Evolutionary conservation across 768 basidiomycete species (phyloP).

Genomic region (Kwoniella europaea): DNA sequence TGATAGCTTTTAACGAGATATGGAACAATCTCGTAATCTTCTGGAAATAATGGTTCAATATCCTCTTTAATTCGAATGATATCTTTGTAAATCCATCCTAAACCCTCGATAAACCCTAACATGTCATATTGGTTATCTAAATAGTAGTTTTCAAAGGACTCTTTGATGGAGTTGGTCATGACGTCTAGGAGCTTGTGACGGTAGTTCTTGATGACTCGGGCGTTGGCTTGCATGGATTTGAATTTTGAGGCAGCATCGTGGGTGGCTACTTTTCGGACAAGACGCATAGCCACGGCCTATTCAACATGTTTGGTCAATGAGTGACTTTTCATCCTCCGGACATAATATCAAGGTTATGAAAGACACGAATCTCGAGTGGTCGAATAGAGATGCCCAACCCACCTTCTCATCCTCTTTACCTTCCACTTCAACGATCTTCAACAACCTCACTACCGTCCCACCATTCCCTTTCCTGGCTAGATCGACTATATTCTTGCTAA

Average conservation of each 20-base stretch:
- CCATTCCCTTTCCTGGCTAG: slow-evolving; percentile 78
- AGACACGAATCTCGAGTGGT: no score
- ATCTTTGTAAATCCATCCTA: slow-evolving; percentile 94
- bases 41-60: slow-evolving; percentile 87
- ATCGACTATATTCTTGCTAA: slow-evolving; percentile 51
- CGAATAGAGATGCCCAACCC: slow-evolving; percentile 18
- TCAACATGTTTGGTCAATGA: no score
- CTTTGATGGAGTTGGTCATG: slow-evolving; percentile 76
- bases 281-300: slow-evolving; percentile 90
- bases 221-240: slow-evolving; percentile 89
- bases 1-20: slow-evolving; percentile 88
- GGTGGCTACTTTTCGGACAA: slow-evolving; percentile 92
- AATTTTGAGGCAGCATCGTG: slow-evolving; percentile 91
- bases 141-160: slow-evolving; percentile 72
- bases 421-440: slow-evolving; percentile 93
- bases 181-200: slow-evolving; percentile 82
- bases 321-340: no score
- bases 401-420: slow-evolving; percentile 94
- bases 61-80: slow-evolving; percentile 89
- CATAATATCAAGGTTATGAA: no score
- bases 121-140: slow-evolving; percentile 69
- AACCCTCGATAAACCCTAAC: slow-evolving; percentile 72
- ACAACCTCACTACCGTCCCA: slow-evolving; percentile 84
- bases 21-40: slow-evolving; percentile 85
- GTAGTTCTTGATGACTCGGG: slow-evolving; percentile 92